phyloP scores from a whole-genome alignment of 2,329 filamentous ascomycete species.

The Colletotrichum karsti region DNA sequence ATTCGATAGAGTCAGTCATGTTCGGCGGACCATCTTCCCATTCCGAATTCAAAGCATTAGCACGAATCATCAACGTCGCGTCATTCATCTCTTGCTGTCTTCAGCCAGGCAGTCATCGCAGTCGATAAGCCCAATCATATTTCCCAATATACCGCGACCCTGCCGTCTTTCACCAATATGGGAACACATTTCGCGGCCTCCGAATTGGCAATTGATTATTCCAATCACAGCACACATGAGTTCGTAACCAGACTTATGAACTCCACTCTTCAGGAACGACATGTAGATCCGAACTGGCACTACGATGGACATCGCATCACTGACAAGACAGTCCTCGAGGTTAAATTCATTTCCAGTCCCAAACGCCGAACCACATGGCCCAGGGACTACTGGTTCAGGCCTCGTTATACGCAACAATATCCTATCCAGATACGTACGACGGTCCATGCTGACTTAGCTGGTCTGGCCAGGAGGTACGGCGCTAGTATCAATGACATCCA shows the following conservation, averaged over 20 bases:
- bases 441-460: slow-evolving; percentile 14
- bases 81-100: too few relatives aligned
- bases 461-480: not conserved
- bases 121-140: too few relatives aligned
- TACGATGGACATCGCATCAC: not conserved
- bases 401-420: not conserved
- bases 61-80: too few relatives aligned
- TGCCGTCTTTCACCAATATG: not conserved
- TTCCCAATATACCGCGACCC: too few relatives aligned
- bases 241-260: slow-evolving; percentile 13
- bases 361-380: not conserved
- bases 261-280: slow-evolving; percentile 15
- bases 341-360: not conserved
- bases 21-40: too few relatives aligned
- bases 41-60: too few relatives aligned
- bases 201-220: too few relatives aligned
- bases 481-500: slow-evolving; percentile 13
- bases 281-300: not conserved
- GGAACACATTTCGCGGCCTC: too few relatives aligned
- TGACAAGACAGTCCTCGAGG: not conserved
- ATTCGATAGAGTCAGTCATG: too few relatives aligned
- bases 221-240: not conserved
- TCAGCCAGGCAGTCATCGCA: too few relatives aligned
- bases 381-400: slow-evolving; percentile 8
- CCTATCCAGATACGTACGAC: not conserved